phyloP scores from a whole-genome alignment of 371 early-diverging fungal species.

The Zopfochytrium polystomum region DNA sequence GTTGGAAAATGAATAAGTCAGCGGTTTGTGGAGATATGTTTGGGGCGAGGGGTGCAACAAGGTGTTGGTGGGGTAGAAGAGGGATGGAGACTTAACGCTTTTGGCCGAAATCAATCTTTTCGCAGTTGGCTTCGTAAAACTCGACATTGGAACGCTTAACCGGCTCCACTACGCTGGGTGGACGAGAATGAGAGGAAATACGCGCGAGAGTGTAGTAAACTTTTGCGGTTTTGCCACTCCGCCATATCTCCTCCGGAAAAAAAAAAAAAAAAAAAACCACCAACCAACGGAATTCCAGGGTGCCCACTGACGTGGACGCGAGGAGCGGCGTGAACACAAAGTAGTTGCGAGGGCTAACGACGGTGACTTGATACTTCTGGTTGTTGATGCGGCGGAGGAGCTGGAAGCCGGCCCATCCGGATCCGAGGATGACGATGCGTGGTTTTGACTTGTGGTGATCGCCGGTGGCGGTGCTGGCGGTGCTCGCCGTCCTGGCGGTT shows the following conservation, averaged over 20 bases:
- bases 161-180: too few species aligned
- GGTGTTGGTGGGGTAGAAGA: neutral
- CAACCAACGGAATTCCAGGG: constrained; percentile 77
- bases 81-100: constrained; percentile 1
- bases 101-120: constrained; percentile 43
- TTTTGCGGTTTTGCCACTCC: too few species aligned
- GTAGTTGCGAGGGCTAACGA: constrained; percentile 62
- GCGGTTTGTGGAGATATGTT: too few species aligned
- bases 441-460: too few species aligned
- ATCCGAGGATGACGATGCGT: constrained; percentile 17
- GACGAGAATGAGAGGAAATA: too few species aligned
- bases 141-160: constrained; percentile 16
- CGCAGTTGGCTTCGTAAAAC: constrained; percentile 23
- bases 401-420: constrained; percentile 46
- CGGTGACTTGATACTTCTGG: constrained; percentile 44
- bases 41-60: too few species aligned
- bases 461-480: too few species aligned
- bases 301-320: constrained; percentile 64
- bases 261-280: constrained; percentile 50
- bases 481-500: too few species aligned
- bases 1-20: too few species aligned
- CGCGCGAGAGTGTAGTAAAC: too few species aligned
- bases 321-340: constrained; percentile 83
- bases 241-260: constrained; percentile 43
- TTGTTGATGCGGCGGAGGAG: constrained; percentile 60